Evolutionary conservation across 305 asterid genomes (phyloP).

Genomic region (Vinca major): DNA sequence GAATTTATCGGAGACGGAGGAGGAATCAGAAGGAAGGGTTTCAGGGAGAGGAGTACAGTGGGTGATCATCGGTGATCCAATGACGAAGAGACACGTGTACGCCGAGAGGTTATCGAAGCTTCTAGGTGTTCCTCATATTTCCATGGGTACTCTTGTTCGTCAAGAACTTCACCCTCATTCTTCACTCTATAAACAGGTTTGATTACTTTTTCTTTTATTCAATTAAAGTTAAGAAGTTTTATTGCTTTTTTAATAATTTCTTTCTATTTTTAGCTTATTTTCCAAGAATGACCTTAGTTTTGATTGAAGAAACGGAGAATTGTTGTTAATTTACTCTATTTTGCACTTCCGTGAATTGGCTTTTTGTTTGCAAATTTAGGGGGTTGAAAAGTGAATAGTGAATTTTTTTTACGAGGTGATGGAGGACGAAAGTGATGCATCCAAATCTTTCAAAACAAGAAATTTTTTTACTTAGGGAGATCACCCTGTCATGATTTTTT

Average conservation of each 20-base stretch:
- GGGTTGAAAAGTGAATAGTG: no score
- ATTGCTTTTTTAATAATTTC: not conserved
- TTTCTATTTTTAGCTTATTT: not conserved
- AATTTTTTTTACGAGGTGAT: no score
- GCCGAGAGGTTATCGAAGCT: slow-evolving; percentile 71
- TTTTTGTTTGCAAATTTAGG: no score
- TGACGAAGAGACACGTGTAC: slow-evolving; percentile 60
- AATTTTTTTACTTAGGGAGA: not conserved
- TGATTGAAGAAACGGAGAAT: not conserved
- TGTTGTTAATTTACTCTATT: not conserved
- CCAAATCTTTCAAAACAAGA: not conserved
- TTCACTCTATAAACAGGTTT: slow-evolving; percentile 56
- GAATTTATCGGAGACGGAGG: slow-evolving; percentile 27
- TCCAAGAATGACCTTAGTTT: not conserved
- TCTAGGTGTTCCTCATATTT: slow-evolving; percentile 69
- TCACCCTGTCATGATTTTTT: not conserved
- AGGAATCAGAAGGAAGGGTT: slow-evolving; percentile 47
- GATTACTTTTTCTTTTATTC: not conserved
- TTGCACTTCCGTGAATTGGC: no score
- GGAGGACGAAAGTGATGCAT: not conserved
- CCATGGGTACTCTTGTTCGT: slow-evolving; percentile 80
- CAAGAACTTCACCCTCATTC: slow-evolving; percentile 74
- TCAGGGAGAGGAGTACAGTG: slow-evolving; percentile 71
- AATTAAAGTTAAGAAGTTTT: not conserved
- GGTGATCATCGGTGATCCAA: slow-evolving; percentile 86